Conservation (phyloP, 108 stramenopile genomes). For the Mediolabrus comicus region DNA sequence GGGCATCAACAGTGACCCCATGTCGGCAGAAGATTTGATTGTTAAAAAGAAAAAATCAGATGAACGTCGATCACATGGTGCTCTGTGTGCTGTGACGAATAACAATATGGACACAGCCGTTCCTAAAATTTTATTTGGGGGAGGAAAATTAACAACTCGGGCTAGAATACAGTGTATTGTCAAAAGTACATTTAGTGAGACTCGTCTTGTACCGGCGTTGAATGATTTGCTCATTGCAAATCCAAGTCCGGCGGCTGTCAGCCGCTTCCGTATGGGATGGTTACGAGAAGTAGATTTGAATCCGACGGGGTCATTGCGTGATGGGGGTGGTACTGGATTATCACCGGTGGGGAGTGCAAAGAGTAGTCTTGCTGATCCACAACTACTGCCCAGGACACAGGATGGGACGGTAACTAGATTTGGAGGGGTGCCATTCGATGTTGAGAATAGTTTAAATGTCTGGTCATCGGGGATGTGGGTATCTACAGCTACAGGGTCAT, state of each 20-base stretch:
- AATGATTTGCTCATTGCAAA: slow-evolving; percentile 96
- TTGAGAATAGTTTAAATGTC: slow-evolving; percentile 81
- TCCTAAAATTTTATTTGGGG: slow-evolving; percentile 73
- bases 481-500: slow-evolving; percentile 84
- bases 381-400: slow-evolving; percentile 24
- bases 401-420: slow-evolving; percentile 81
- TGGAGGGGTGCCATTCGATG: slow-evolving; percentile 68
- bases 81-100: slow-evolving; percentile 80
- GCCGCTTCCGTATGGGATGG: slow-evolving; percentile 89
- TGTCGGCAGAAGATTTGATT: slow-evolving; percentile 51
- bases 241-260: slow-evolving; percentile 91
- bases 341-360: neutral
- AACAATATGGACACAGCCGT: slow-evolving; percentile 75
- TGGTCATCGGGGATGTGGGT: slow-evolving; percentile 90
- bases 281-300: slow-evolving; percentile 42
- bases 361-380: slow-evolving; percentile 32
- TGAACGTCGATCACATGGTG: slow-evolving; percentile 60
- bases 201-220: slow-evolving; percentile 89
- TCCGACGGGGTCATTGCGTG: slow-evolving; percentile 1
- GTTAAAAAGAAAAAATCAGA: slow-evolving; percentile 80
- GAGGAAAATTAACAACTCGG: slow-evolving; percentile 53
- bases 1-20: slow-evolving; percentile 85
- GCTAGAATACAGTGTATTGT: slow-evolving; percentile 89
- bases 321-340: slow-evolving; percentile 9
- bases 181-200: slow-evolving; percentile 92